Conservation (phyloP, 2,329 filamentous ascomycete species). For the Cadophora sp. region DNA sequence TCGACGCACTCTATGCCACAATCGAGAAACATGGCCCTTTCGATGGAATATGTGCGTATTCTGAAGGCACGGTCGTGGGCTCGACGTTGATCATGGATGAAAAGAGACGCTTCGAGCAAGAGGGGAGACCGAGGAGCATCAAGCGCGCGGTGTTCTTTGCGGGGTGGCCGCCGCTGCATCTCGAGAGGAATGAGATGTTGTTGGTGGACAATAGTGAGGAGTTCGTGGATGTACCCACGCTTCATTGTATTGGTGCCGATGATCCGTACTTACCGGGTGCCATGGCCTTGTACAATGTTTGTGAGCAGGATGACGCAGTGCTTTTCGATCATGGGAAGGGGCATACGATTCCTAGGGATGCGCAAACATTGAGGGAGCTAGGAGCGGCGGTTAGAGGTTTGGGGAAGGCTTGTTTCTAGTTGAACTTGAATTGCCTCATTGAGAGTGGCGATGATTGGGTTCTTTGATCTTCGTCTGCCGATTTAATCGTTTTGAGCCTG, state of each 20-base stretch:
- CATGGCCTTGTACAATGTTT: constrained; percentile 67
- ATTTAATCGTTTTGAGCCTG: background rate
- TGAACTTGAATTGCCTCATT: background rate
- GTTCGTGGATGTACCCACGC: constrained; percentile 58
- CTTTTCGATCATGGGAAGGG: constrained; percentile 72
- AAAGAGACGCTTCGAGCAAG: constrained; percentile 47
- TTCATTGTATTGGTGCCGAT: constrained; percentile 59
- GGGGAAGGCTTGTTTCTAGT: constrained; percentile 21
- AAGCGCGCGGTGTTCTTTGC: constrained; percentile 57
- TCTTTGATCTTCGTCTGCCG: background rate
- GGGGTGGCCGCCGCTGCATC: constrained; percentile 59
- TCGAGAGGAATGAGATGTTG: constrained; percentile 51
- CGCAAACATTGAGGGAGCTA: constrained; percentile 44
- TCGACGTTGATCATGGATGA: constrained; percentile 60
- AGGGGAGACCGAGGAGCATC: constrained; percentile 42
- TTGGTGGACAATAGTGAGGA: constrained; percentile 56
- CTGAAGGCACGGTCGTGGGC: constrained; percentile 62
- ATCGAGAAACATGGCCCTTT: constrained; percentile 54
- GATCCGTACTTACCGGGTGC: constrained; percentile 68
- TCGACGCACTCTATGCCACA: constrained; percentile 49
- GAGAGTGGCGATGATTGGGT: background rate
- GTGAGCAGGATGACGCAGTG: constrained; percentile 62
- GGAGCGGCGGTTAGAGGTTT: constrained; percentile 31
- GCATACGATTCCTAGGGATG: constrained; percentile 64
- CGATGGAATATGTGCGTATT: constrained; percentile 63